These are phyloP conservation scores for Salvia miltiorrhiza DNA, from an alignment of 257 asterid species.

Conservation along the genomic window DNA sequence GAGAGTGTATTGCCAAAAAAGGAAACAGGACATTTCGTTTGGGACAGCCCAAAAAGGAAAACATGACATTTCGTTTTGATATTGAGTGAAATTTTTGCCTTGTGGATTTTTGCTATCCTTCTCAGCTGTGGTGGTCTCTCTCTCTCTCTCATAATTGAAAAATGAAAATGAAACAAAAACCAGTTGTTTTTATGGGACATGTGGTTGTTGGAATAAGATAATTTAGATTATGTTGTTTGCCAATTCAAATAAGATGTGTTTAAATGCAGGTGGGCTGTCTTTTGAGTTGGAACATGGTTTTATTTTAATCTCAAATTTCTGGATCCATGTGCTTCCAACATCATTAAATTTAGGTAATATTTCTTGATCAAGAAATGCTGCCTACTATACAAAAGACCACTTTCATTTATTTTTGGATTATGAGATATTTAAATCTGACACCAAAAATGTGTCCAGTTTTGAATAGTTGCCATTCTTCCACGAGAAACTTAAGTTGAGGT, in stretches of 20 bases:
- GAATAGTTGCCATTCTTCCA: neutral
- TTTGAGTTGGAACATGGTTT: neutral
- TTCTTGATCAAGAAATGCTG: neutral
- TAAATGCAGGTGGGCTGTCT: conserved; percentile 16
- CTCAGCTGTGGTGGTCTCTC: too few relatives aligned
- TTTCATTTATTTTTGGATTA: too few relatives aligned
- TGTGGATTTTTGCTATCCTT: neutral
- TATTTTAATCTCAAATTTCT: conserved; percentile 6
- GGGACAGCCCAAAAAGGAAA: too few relatives aligned
- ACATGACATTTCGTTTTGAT: too few relatives aligned
- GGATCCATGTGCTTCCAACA: conserved; percentile 4
- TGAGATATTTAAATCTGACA: too few relatives aligned
- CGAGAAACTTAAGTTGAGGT: neutral
- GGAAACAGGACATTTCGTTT: too few relatives aligned
- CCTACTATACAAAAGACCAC: neutral
- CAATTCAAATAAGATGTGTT: neutral
- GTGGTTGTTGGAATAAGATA: conserved; percentile 20
- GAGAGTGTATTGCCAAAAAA: too few relatives aligned
- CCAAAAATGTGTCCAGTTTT: neutral
- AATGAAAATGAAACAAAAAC: neutral
- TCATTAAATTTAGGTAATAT: neutral
- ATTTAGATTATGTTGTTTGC: neutral
- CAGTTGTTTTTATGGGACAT: neutral
- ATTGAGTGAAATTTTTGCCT: conserved; percentile 6
- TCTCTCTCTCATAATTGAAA: too few relatives aligned